Conservation (phyloP, 2,329 filamentous ascomycete species). For the Fusarium drepaniforme region DNA sequence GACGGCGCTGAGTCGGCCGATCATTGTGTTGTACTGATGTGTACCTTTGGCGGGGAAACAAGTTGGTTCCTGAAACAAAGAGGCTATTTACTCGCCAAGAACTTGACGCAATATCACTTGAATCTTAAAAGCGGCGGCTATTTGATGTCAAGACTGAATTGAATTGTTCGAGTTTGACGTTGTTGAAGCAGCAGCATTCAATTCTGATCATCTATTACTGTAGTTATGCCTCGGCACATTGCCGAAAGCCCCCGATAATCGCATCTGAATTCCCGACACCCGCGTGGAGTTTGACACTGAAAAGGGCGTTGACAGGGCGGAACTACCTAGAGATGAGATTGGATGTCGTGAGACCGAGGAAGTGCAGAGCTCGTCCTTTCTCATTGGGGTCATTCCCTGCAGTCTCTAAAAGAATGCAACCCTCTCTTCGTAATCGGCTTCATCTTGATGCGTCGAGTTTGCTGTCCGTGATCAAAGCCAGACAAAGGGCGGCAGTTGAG, state of each 20-base stretch:
- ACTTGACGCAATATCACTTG: slow-evolving; percentile 1
- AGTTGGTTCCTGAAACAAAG: not conserved
- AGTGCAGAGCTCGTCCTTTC: not conserved
- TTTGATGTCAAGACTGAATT: not conserved
- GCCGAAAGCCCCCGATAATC: slow-evolving; percentile 35
- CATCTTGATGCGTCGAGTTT: not conserved
- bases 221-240: slow-evolving; percentile 25
- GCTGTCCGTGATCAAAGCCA: not conserved
- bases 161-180: not conserved
- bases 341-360: not conserved
- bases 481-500: slow-evolving; percentile 15
- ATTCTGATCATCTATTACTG: not conserved
- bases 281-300: slow-evolving; percentile 23
- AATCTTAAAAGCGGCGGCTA: not conserved
- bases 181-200: not conserved
- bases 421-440: not conserved
- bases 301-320: slow-evolving; percentile 25
- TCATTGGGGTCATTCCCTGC: not conserved
- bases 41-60: not conserved
- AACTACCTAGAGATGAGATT: not conserved
- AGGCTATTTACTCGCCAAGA: not conserved
- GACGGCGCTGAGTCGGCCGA: slow-evolving; percentile 27
- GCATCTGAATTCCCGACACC: slow-evolving; percentile 29
- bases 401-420: not conserved
- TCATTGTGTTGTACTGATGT: slow-evolving; percentile 24